phyloP scores from a whole-genome alignment of 176 grass and related monocot species.

The Bromus sterilis region DNA sequence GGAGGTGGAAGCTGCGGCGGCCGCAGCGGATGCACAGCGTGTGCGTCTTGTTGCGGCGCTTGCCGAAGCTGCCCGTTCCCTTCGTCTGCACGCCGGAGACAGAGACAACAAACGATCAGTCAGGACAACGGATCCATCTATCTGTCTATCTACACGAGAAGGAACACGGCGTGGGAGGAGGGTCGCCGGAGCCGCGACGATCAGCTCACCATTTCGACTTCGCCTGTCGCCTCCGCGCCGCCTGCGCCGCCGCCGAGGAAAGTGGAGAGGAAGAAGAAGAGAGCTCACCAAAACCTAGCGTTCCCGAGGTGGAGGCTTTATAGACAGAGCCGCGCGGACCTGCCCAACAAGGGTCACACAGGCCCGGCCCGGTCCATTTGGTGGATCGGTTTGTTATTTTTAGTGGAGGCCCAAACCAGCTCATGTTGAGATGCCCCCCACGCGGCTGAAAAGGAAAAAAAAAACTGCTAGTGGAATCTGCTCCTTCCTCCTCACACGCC shows the following conservation, averaged over 20 bases:
- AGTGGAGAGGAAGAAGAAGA: background rate
- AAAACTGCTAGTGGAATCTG: background rate
- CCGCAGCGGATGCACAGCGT: conserved; percentile 87
- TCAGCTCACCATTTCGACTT: conserved; percentile 27
- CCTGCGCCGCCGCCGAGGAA: conserved; percentile 4
- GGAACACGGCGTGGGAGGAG: background rate
- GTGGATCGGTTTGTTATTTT: too few relatives aligned
- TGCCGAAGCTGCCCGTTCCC: conserved; percentile 86
- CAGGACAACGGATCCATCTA: background rate
- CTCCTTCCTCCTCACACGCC: background rate
- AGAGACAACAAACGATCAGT: background rate
- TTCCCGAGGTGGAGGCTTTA: background rate
- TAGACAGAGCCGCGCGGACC: background rate
- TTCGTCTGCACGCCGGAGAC: conserved; percentile 32
- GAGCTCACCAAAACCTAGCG: conserved; percentile 10
- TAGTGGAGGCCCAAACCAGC: too few relatives aligned
- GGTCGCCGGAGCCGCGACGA: background rate
- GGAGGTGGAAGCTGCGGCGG: conserved; percentile 87
- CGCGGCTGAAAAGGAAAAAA: too few relatives aligned
- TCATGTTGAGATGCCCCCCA: too few relatives aligned
- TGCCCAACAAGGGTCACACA: too few relatives aligned
- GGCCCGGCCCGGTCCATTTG: background rate
- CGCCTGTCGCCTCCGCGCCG: background rate
- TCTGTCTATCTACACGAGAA: background rate
- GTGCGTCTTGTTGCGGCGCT: conserved; percentile 98